Evolutionary conservation across 78 protist species (phyloP), one percentile per base, ranked within the genome.

Genomic region (Dictyostelium brefeldianum): DNA sequence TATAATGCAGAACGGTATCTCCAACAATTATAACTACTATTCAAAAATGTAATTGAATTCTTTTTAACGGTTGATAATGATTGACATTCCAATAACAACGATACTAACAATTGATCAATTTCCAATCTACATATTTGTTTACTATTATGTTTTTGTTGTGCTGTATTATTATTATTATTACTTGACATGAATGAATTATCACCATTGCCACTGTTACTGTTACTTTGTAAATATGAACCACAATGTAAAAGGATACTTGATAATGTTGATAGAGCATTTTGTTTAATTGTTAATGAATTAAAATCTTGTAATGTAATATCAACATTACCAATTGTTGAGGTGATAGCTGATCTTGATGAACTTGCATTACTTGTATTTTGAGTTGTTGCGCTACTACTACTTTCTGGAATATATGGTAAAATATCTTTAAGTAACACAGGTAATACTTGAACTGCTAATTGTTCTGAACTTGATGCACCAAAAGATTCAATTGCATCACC

Each of bases 331-430:
- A 84, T 54, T 14, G 91, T 84, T 54, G 25, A 50, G 1, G 20
- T 56, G 4, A 67, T 67, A 0, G 75, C 31, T 11, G 17, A 31
- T 67, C 43, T 67, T 31, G 43, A 31, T 10, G 43, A 31, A 17
- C 31, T 25, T 31, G 29, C 12, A 17, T 59, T 18, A 73, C 57
- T 73, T 46, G 79, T 29, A 20, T n/a, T n/a, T 36, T 22, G 48
- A 18, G 70, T 27, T 4, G 75, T 43, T n/a, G 57, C 3, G 5
- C 51, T 25, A 51, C 15, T 73, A 18, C 53, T 14, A 43, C 78
- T 50, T n/a, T 87, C 80, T 64, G 93, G 93, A 3, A 77, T 77
- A 70, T 71, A 74, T 29, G 93, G 93, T 64, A 43, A 70, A 12
- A 87, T 64, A 50, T 87, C 79, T 47, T 27, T 41, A 5, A 87